Conservation (phyloP, 176 grass and related monocot genomes). For the Aegilops bicornis region DNA sequence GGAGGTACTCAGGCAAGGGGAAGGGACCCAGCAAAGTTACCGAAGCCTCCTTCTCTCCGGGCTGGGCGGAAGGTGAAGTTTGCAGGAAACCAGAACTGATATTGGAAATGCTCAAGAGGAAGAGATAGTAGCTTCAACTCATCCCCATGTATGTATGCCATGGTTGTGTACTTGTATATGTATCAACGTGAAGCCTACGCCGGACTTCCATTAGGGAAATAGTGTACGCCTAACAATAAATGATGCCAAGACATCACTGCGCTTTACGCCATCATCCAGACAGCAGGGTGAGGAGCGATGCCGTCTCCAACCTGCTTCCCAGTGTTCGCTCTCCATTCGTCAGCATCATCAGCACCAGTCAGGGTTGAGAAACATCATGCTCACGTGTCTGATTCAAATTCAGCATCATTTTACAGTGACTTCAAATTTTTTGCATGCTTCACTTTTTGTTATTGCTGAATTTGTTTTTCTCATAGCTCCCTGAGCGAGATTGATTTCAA, state of each 20-base stretch:
- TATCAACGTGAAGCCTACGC: background rate
- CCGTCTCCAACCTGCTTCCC: too few species aligned
- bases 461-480: background rate
- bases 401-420: background rate
- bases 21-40: background rate
- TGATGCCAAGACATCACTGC: too few species aligned
- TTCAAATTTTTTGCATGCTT: background rate
- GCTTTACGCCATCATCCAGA: too few species aligned
- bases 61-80: background rate
- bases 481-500: background rate
- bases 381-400: background rate
- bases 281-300: background rate
- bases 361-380: background rate
- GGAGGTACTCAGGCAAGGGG: slow-evolving; percentile 37
- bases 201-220: background rate
- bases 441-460: background rate
- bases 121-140: slow-evolving; percentile 25
- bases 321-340: background rate
- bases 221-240: background rate
- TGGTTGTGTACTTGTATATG: background rate
- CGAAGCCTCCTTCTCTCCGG: background rate
- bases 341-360: background rate
- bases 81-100: slow-evolving; percentile 55
- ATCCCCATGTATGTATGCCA: background rate
- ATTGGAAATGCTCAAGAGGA: slow-evolving; percentile 62